These are phyloP conservation scores for Geotrichum klebahnii DNA, from an alignment of 1,139 yeast genomes.

Conservation along the genomic window DNA sequence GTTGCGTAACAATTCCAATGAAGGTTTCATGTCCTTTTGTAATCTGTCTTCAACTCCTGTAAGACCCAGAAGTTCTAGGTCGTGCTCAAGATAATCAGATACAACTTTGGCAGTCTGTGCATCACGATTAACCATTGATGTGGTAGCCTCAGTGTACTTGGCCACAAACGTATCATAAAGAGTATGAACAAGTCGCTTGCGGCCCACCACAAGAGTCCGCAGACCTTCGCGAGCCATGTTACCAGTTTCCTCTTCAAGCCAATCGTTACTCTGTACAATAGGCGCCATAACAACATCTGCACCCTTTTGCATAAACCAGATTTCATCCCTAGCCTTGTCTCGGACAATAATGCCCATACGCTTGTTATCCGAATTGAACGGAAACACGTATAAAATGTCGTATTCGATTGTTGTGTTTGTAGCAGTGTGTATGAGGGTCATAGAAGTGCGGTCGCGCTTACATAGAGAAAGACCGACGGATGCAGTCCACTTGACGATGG, in stretches of 20 bases:
- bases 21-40: conserved; percentile 84
- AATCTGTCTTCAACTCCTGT: conserved; percentile 97
- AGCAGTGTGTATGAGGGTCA: conserved; percentile 61
- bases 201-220: conserved; percentile 87
- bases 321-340: conserved; percentile 59
- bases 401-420: conserved; percentile 52
- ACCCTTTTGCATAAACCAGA: conserved; percentile 87
- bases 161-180: conserved; percentile 59
- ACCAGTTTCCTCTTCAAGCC: conserved; percentile 96
- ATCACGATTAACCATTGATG: conserved; percentile 78
- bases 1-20: conserved; percentile 85
- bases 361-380: conserved; percentile 91
- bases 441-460: conserved; percentile 74
- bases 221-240: conserved; percentile 98
- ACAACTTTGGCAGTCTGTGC: conserved; percentile 64
- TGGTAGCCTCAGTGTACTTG: conserved; percentile 66
- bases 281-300: conserved; percentile 94
- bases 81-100: conserved; percentile 67
- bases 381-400: conserved; percentile 78
- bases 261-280: conserved; percentile 80
- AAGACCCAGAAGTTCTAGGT: conserved; percentile 79
- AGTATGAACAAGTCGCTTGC: conserved; percentile 58
- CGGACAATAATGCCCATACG: conserved; percentile 89
- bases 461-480: conserved; percentile 73
- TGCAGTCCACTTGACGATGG: conserved; percentile 90